Percentiles rank a stretch among this genome's conserved stretches.
These are phyloP conservation scores for Xylaria grammica DNA, from an alignment of 495 filamentous ascomycete species.

Conservation along the genomic window DNA sequence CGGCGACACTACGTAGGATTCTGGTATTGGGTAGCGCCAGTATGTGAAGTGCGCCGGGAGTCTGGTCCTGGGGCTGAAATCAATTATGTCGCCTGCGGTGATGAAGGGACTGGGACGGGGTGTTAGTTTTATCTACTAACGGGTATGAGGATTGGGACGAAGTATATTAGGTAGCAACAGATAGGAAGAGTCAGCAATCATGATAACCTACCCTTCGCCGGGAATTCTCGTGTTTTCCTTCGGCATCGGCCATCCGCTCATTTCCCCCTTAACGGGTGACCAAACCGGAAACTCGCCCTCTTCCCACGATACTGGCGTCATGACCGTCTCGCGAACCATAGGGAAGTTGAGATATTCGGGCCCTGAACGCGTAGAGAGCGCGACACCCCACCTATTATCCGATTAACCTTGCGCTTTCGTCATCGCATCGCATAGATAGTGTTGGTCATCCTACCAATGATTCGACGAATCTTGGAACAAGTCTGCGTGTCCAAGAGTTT, in stretches of 20 bases:
- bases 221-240: conserved; percentile 30
- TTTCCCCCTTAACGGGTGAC: conserved; percentile 49
- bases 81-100: conserved; percentile 43
- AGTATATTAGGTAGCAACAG: too few species aligned
- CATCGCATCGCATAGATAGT: too few species aligned
- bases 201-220: conserved; percentile 42
- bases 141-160: not conserved
- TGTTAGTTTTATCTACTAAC: conserved; percentile 11
- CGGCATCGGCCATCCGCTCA: conserved; percentile 52
- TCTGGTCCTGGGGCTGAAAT: conserved; percentile 43
- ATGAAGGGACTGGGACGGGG: conserved; percentile 38
- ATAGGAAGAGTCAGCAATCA: not conserved
- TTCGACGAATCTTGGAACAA: conserved; percentile 7
- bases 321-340: conserved; percentile 65
- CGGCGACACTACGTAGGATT: conserved; percentile 50
- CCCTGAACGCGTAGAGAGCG: conserved; percentile 53
- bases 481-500: conserved; percentile 12
- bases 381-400: conserved; percentile 44
- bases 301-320: conserved; percentile 59
- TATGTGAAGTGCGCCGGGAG: conserved; percentile 54
- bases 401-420: not conserved
- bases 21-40: conserved; percentile 51
- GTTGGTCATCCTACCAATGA: not conserved
- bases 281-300: conserved; percentile 46
- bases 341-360: conserved; percentile 55